Conservation (phyloP, 768 basidiomycete genomes). For the Nevesoporus exiguus region DNA sequence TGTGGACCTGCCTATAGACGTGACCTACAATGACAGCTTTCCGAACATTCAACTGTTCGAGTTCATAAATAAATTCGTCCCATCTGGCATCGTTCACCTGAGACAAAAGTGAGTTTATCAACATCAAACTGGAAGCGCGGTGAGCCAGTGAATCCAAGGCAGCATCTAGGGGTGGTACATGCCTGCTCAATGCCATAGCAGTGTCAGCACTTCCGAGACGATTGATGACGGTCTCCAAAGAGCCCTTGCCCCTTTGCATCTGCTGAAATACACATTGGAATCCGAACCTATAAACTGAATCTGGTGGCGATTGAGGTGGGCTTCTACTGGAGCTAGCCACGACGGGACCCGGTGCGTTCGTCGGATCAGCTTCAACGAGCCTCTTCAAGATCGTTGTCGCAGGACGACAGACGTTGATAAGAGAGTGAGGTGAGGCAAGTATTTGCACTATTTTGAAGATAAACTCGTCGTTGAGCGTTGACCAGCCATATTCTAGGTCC, state of each 20-base stretch:
- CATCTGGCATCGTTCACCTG: constrained; percentile 76
- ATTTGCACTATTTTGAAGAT: constrained; percentile 77
- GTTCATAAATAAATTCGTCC: constrained; percentile 72
- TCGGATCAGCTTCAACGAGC: constrained; percentile 82
- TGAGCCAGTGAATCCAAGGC: constrained; percentile 6
- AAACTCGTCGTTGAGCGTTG: constrained; percentile 64
- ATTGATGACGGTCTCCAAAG: constrained; percentile 80
- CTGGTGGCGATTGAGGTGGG: constrained; percentile 52
- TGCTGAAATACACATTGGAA: constrained; percentile 79
- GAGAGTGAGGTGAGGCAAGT: constrained; percentile 67
- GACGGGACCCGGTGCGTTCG: constrained; percentile 56
- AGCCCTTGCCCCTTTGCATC: constrained; percentile 66
- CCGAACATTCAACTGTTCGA: constrained; percentile 74
- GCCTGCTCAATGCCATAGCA: constrained; percentile 83
- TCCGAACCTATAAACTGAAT: constrained; percentile 81
- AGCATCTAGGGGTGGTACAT: constrained; percentile 6
- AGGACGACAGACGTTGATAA: constrained; percentile 89
- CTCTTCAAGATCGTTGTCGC: constrained; percentile 88
- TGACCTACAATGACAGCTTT: constrained; percentile 75
- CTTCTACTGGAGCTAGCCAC: constrained; percentile 58
- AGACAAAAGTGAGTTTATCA: constrained; percentile 81
- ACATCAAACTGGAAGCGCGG: constrained; percentile 63
- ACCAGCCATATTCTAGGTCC: constrained; percentile 85
- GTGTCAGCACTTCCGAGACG: constrained; percentile 80
- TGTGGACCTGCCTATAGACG: background rate